Percentiles rank a stretch among this genome's conserved stretches.
These are phyloP conservation scores for Clonostachys solani DNA, from an alignment of 2,329 filamentous ascomycete species.

Conservation along the genomic window DNA sequence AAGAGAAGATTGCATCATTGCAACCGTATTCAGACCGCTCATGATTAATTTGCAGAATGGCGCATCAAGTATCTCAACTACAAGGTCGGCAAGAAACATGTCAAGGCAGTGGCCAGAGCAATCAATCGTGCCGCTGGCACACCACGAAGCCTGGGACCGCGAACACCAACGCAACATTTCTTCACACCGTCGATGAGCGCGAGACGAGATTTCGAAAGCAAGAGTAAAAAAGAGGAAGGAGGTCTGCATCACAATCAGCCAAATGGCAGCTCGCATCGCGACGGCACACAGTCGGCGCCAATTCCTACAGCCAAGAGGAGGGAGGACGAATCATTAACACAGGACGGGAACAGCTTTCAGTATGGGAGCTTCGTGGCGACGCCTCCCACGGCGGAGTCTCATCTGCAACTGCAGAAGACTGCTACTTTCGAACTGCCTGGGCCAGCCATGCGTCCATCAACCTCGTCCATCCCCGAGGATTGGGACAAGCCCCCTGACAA, in stretches of 20 bases:
- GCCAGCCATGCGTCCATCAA: conserved; percentile 41
- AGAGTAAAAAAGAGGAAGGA: too few species aligned
- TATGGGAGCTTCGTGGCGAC: conserved; percentile 51
- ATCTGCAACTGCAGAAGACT: conserved; percentile 3
- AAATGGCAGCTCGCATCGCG: background rate
- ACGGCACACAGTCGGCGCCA: conserved; percentile 2
- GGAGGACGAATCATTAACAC: conserved; percentile 36
- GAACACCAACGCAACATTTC: conserved; percentile 17
- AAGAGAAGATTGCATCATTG: background rate
- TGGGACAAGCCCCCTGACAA: too few species aligned
- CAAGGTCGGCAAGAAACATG: conserved; percentile 90
- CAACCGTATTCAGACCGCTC: background rate
- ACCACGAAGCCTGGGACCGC: conserved; percentile 19
- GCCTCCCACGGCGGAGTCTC: conserved; percentile 21
- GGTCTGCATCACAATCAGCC: too few species aligned
- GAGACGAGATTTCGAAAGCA: too few species aligned
- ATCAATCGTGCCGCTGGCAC: conserved; percentile 58
- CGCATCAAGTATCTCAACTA: conserved; percentile 91
- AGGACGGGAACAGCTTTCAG: conserved; percentile 29
- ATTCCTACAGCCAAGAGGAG: conserved; percentile 10
- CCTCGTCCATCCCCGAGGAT: background rate
- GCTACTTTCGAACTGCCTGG: conserved; percentile 44
- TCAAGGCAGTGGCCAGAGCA: conserved; percentile 77
- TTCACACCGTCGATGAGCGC: conserved; percentile 6
- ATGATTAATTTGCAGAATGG: conserved; percentile 60